These are phyloP conservation scores for Aquanectria penicillioides DNA, from an alignment of 2,329 filamentous ascomycete species.

Conservation along the genomic window DNA sequence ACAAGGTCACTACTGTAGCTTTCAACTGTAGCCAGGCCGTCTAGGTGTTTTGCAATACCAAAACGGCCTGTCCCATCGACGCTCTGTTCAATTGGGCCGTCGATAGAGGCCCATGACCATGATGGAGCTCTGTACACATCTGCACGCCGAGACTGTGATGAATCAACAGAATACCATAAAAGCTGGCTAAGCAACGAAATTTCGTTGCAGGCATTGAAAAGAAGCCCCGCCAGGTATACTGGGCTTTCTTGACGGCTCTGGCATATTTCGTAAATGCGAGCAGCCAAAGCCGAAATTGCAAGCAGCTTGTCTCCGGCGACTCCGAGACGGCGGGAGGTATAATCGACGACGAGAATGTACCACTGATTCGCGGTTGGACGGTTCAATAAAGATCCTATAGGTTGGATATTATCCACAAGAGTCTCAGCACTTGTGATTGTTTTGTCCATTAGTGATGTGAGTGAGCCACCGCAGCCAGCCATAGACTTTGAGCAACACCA, in stretches of 20 bases:
- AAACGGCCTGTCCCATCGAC: neutral
- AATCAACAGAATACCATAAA: neutral
- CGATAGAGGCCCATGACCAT: conserved; percentile 5
- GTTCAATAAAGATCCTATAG: neutral
- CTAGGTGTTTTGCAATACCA: neutral
- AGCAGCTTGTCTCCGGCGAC: neutral
- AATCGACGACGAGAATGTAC: neutral
- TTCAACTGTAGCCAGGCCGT: neutral
- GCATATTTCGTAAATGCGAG: neutral
- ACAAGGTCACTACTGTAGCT: neutral
- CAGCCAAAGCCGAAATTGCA: neutral
- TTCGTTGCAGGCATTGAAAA: neutral
- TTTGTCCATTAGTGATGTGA: neutral
- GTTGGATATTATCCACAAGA: neutral
- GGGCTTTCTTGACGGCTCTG: neutral
- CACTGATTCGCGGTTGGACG: neutral
- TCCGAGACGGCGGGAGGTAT: neutral
- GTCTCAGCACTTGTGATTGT: neutral
- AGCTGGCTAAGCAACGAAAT: neutral
- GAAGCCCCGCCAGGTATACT: neutral
- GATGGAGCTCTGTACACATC: neutral
- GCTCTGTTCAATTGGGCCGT: neutral
- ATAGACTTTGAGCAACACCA: conserved; percentile 7
- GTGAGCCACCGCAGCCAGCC: conserved; percentile 6
- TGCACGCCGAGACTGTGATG: neutral